Percentiles rank a stretch among this genome's conserved stretches.
Conservation (phyloP, 768 basidiomycete species). For the Boletales sp. region DNA sequence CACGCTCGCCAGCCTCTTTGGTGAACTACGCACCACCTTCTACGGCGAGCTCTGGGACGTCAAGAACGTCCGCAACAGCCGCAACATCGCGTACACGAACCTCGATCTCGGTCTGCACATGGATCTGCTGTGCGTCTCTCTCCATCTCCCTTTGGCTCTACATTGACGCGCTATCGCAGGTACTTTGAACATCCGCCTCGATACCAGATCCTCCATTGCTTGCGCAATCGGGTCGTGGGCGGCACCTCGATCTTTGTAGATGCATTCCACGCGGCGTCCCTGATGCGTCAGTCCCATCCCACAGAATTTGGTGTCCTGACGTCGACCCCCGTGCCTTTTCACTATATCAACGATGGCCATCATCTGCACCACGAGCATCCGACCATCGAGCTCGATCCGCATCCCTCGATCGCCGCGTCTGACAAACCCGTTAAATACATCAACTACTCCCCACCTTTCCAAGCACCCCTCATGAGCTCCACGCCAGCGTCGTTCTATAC, state of each 20-base stretch:
- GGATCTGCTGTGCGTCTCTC: slow-evolving; percentile 77
- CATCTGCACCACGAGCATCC: slow-evolving; percentile 71
- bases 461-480: slow-evolving; percentile 61
- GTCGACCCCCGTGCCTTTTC: slow-evolving; percentile 70
- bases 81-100: slow-evolving; percentile 95
- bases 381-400: slow-evolving; percentile 61
- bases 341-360: slow-evolving; percentile 89
- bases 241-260: slow-evolving; percentile 89
- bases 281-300: slow-evolving; percentile 45
- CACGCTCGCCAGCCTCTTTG: slow-evolving; percentile 62
- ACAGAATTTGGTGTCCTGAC: slow-evolving; percentile 57
- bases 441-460: slow-evolving; percentile 95
- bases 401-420: slow-evolving; percentile 7
- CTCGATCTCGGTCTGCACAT: slow-evolving; percentile 85
- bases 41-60: slow-evolving; percentile 93
- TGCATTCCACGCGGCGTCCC: slow-evolving; percentile 58
- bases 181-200: slow-evolving; percentile 91
- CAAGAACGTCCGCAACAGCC: slow-evolving; percentile 63
- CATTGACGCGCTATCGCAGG: slow-evolving; percentile 35
- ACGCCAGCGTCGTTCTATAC: slow-evolving; percentile 57
- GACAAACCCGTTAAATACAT: slow-evolving; percentile 51
- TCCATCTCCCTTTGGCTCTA: neutral
- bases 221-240: slow-evolving; percentile 80
- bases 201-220: slow-evolving; percentile 88
- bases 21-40: slow-evolving; percentile 80